Percentiles rank a stretch among this genome's conserved stretches.
phyloP scores from a whole-genome alignment of 495 filamentous ascomycete species.

The Margaritispora aquatica region DNA sequence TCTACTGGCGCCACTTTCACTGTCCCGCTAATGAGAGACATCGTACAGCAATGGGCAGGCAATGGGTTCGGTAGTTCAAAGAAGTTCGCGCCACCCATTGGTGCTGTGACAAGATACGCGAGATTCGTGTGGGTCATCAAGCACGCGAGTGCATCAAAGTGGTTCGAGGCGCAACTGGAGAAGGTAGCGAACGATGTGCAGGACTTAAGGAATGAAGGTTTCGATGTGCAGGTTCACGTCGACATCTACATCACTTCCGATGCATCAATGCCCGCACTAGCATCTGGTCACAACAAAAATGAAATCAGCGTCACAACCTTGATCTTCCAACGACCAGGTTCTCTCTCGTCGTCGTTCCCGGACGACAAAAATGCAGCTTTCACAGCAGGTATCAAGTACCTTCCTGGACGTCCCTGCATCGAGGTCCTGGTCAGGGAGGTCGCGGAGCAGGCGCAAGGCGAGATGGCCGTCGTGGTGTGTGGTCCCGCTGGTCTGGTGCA shows the following conservation, averaged over 20 bases:
- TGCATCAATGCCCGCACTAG: constrained; percentile 24
- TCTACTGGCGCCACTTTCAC: constrained; percentile 53
- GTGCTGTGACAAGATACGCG: constrained; percentile 42
- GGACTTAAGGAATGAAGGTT: constrained; percentile 19
- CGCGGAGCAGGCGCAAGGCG: constrained; percentile 13
- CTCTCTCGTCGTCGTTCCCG: background rate
- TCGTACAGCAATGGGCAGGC: constrained; percentile 32
- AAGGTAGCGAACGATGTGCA: constrained; percentile 35
- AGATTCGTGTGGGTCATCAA: constrained; percentile 65
- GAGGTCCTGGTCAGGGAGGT: constrained; percentile 25
- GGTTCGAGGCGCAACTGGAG: constrained; percentile 46
- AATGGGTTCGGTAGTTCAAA: background rate
- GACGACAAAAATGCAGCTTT: background rate
- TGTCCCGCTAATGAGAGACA: constrained; percentile 46
- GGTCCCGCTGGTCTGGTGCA: constrained; percentile 63
- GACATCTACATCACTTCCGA: constrained; percentile 61
- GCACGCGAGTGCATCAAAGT: constrained; percentile 41
- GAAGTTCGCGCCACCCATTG: constrained; percentile 14
- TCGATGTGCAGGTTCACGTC: constrained; percentile 40
- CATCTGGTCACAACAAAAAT: constrained; percentile 2
- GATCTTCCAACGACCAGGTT: background rate
- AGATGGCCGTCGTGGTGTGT: constrained; percentile 69
- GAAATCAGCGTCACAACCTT: background rate
- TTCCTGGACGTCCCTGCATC: constrained; percentile 9
- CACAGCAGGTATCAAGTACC: background rate